A percentile compares a stretch with the other conserved stretches of the same genome.
These are phyloP conservation scores for Hypoxylon sp. DNA, from an alignment of 2,329 filamentous ascomycete species.

Conservation along the genomic window DNA sequence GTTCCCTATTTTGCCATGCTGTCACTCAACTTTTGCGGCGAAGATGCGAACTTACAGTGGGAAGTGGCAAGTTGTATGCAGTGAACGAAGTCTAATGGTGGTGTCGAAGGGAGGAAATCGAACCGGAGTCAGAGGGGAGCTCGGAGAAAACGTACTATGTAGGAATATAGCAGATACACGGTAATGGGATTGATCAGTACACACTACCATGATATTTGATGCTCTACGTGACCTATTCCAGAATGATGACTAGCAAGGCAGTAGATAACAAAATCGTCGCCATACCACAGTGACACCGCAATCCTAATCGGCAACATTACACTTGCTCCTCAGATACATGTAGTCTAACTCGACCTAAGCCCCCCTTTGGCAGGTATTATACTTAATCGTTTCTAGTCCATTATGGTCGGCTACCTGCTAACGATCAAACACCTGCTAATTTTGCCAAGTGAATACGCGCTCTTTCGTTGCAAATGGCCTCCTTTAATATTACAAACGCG, in stretches of 20 bases:
- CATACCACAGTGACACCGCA: no score
- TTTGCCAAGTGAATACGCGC: background rate
- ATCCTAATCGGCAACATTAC: background rate
- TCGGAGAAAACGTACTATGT: slow-evolving; percentile 1
- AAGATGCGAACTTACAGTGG: background rate
- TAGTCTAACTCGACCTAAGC: no score
- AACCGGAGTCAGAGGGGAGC: background rate
- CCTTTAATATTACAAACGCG: no score
- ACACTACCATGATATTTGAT: background rate
- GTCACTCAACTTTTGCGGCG: slow-evolving; percentile 36
- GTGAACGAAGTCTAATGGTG: background rate
- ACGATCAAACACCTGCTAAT: background rate
- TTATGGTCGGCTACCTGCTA: background rate
- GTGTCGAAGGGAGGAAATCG: background rate
- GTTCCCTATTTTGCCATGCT: background rate
- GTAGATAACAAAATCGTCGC: background rate
- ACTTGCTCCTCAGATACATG: no score
- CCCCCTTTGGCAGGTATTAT: background rate
- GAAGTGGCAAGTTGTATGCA: background rate
- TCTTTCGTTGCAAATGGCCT: background rate
- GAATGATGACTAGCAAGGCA: background rate
- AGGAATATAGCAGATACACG: slow-evolving; percentile 21
- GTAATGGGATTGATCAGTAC: background rate
- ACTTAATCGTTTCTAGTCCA: background rate
- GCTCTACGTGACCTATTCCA: background rate